Percentiles rank a stretch among this genome's conserved stretches.
These are phyloP conservation scores for Scytalidium lignicola DNA, from an alignment of 2,329 filamentous ascomycete genomes.

Conservation along the genomic window DNA sequence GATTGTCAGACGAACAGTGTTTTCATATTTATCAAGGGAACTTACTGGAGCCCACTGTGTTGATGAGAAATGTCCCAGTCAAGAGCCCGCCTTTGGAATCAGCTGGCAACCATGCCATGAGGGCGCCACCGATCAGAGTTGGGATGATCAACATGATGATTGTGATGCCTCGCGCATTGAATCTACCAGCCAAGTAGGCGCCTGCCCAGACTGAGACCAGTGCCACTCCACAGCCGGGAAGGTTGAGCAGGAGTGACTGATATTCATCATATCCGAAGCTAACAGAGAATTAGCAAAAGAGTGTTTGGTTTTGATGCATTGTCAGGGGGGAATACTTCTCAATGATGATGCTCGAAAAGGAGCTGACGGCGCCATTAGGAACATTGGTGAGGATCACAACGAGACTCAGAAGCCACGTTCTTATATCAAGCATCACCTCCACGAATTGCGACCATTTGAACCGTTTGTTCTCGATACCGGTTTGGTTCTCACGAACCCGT, in stretches of 20 bases:
- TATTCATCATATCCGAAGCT: constrained; percentile 38
- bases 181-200: constrained; percentile 32
- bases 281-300: not conserved
- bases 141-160: constrained; percentile 39
- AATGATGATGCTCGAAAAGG: constrained; percentile 36
- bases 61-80: constrained; percentile 39
- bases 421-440: constrained; percentile 30
- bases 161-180: constrained; percentile 34
- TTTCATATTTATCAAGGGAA: not conserved
- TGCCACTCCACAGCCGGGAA: constrained; percentile 37
- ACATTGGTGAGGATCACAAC: constrained; percentile 29
- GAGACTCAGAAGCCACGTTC: constrained; percentile 34
- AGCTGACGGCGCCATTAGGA: constrained; percentile 30
- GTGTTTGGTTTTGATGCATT: not conserved
- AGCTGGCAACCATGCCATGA: constrained; percentile 33
- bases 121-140: constrained; percentile 38
- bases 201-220: constrained; percentile 35
- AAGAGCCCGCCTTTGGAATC: constrained; percentile 37
- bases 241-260: constrained; percentile 38
- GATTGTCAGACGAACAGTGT: not conserved
- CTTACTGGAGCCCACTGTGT: constrained; percentile 30
- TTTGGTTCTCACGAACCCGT: constrained; percentile 40
- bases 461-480: constrained; percentile 25
- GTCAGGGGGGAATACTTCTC: not conserved
- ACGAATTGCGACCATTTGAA: constrained; percentile 31